These are phyloP conservation scores for Populus davidiana DNA, from an alignment of 345 rosid genomes.

Conservation along the genomic window DNA sequence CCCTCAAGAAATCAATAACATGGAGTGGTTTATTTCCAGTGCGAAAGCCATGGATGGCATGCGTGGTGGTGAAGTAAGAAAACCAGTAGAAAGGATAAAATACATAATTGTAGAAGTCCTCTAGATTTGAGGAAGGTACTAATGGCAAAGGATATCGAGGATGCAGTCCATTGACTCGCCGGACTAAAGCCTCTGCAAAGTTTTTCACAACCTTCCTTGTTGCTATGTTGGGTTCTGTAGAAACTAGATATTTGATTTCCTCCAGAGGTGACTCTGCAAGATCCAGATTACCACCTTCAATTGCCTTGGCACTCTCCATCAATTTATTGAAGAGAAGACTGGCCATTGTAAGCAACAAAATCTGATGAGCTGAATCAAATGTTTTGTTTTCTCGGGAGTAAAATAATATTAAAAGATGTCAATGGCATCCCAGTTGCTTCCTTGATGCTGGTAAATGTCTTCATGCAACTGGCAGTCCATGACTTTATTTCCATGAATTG, in stretches of 20 bases:
- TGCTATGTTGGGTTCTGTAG: conserved; percentile 46
- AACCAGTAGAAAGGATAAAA: conserved; percentile 50
- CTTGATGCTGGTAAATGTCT: too few species aligned
- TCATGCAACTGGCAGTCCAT: too few species aligned
- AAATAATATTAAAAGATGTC: too few species aligned
- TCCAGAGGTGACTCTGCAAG: conserved; percentile 58
- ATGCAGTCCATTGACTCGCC: conserved; percentile 37
- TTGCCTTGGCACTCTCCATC: conserved; percentile 72
- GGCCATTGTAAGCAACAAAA: too few species aligned
- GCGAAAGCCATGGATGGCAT: too few species aligned
- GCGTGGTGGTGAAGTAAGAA: conserved; percentile 7
- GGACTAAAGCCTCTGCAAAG: conserved; percentile 67
- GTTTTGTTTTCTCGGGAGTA: too few species aligned
- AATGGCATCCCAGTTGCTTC: too few species aligned
- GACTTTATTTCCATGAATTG: too few species aligned
- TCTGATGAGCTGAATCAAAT: too few species aligned
- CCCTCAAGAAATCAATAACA: neutral
- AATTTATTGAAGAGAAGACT: conserved; percentile 7
- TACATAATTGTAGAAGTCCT: too few species aligned
- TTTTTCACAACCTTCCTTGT: conserved; percentile 85
- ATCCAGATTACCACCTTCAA: conserved; percentile 58
- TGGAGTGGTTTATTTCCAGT: too few species aligned
- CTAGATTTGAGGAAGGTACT: neutral
- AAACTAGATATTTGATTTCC: conserved; percentile 46
- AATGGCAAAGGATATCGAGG: conserved; percentile 11